These are phyloP conservation scores for Talaromyces proteolyticus DNA, from an alignment of 495 filamentous ascomycete species.

Conservation along the genomic window DNA sequence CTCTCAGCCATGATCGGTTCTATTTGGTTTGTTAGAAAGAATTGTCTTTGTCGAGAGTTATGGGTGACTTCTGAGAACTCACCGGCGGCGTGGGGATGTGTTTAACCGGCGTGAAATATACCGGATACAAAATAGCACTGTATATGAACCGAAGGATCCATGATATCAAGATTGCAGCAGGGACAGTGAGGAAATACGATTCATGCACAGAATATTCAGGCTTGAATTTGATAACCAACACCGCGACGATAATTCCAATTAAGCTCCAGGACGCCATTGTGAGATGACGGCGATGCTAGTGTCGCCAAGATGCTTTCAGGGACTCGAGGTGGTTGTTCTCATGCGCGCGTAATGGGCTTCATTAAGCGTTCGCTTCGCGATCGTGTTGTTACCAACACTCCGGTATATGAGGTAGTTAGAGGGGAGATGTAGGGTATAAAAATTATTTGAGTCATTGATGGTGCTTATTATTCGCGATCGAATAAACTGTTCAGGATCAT, in stretches of 20 bases:
- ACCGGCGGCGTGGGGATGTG: constrained; percentile 56
- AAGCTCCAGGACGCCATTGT: constrained; percentile 7
- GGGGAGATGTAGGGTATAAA: no score
- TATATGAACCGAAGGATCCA: constrained; percentile 34
- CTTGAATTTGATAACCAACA: constrained; percentile 15
- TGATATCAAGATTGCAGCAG: constrained; percentile 16
- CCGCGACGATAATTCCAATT: constrained; percentile 1
- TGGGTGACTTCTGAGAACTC: constrained; percentile 22
- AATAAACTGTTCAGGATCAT: no score
- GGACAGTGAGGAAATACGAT: constrained; percentile 20
- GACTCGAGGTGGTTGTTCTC: no score
- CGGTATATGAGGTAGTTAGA: no score
- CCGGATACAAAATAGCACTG: constrained; percentile 59
- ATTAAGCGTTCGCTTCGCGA: no score
- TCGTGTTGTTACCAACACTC: no score
- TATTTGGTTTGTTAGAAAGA: constrained; percentile 5
- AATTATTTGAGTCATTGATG: no score
- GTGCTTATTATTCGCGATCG: no score
- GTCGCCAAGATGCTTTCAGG: no score
- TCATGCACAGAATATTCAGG: constrained; percentile 25
- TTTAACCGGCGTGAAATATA: constrained; percentile 63
- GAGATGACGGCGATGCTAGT: neutral
- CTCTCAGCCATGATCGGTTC: constrained; percentile 30
- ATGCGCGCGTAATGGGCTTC: no score
- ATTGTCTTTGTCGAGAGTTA: neutral